phyloP scores from a whole-genome alignment of 2,329 filamentous ascomycete species.

The Cryphonectria nitschkei region DNA sequence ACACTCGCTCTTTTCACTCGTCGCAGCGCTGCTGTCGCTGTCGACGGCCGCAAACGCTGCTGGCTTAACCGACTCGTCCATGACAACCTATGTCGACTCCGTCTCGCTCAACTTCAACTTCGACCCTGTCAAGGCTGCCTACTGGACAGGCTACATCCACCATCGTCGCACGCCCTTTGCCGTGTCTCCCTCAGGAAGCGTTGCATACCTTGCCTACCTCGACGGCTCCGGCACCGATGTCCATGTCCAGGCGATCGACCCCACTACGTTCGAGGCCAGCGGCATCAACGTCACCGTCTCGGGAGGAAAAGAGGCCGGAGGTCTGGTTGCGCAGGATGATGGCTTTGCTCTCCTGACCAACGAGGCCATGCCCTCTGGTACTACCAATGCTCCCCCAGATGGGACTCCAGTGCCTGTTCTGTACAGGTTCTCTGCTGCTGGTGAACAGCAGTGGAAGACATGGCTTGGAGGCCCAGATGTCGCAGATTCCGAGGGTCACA shows the following conservation, averaged over 20 bases:
- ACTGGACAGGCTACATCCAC: conserved; percentile 65
- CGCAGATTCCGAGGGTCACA: conserved; percentile 44
- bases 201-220: conserved; percentile 63
- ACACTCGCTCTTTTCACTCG: conserved; percentile 14
- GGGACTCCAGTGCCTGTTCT: conserved; percentile 58
- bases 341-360: conserved; percentile 67
- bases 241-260: conserved; percentile 60
- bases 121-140: conserved; percentile 61
- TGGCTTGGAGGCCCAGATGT: conserved; percentile 61
- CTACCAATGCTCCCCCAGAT: conserved; percentile 51
- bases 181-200: conserved; percentile 62
- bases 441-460: conserved; percentile 60
- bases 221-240: conserved; percentile 59
- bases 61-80: conserved; percentile 32
- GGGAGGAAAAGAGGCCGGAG: conserved; percentile 62
- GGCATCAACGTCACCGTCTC: conserved; percentile 55
- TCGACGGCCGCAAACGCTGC: conserved; percentile 19
- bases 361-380: conserved; percentile 55
- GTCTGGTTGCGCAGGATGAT: conserved; percentile 64
- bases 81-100: conserved; percentile 43
- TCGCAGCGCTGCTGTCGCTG: conserved; percentile 24
- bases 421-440: conserved; percentile 58
- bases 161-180: conserved; percentile 66
- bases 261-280: conserved; percentile 56
- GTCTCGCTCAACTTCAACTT: conserved; percentile 55